Evolutionary conservation across 352 stramenopile species (phyloP).

Genomic region (Globisporangium orthogonon): DNA sequence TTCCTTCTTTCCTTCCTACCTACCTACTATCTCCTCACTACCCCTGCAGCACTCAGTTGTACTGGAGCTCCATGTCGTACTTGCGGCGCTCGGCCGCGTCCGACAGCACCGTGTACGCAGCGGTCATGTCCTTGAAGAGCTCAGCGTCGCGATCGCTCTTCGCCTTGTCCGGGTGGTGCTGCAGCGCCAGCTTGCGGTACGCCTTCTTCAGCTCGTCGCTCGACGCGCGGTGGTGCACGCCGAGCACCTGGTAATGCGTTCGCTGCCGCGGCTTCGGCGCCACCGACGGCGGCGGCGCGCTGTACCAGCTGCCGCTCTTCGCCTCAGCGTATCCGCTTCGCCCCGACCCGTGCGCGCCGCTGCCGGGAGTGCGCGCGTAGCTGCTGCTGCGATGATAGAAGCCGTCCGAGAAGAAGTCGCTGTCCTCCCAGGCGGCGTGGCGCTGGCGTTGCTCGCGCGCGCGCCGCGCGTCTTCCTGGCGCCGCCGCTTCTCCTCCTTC

Average conservation of each 20-base stretch:
- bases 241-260: slow-evolving; percentile 81
- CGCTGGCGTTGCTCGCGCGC: slow-evolving; percentile 26
- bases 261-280: slow-evolving; percentile 18
- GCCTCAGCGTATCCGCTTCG: neutral
- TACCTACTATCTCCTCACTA: no score
- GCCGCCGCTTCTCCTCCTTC: slow-evolving; percentile 27
- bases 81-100: slow-evolving; percentile 42
- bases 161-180: slow-evolving; percentile 85
- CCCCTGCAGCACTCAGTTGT: slow-evolving; percentile 4
- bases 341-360: neutral
- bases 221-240: slow-evolving; percentile 46
- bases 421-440: slow-evolving; percentile 38
- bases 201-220: slow-evolving; percentile 82
- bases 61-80: slow-evolving; percentile 73
- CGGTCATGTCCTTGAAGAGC: slow-evolving; percentile 85
- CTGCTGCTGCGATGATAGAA: slow-evolving; percentile 20
- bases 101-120: slow-evolving; percentile 79
- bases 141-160: slow-evolving; percentile 54
- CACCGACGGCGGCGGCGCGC: neutral
- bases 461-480: slow-evolving; percentile 36
- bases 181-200: slow-evolving; percentile 84
- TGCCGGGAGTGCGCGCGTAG: slow-evolving; percentile 7
- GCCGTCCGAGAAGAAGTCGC: slow-evolving; percentile 35
- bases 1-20: no score
- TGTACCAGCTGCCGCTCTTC: neutral